A percentile compares a stretch with the other conserved stretches of the same genome.
phyloP scores from a whole-genome alignment of 2,329 filamentous ascomycete genomes.

The Paraphoma chrysanthemicola region DNA sequence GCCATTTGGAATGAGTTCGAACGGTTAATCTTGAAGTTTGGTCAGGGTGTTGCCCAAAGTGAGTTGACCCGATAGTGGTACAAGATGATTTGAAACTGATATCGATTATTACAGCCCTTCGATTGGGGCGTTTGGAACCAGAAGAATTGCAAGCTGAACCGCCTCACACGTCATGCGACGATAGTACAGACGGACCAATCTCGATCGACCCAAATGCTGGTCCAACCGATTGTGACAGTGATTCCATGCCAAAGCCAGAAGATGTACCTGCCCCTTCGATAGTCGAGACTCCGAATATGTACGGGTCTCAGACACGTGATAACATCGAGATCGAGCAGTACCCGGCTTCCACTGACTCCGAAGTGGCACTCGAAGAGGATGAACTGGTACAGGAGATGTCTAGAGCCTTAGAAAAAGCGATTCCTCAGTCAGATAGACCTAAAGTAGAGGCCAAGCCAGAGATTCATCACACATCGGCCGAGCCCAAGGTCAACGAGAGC shows the following conservation, averaged over 20 bases:
- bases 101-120: not conserved
- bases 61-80: not conserved
- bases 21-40: not conserved
- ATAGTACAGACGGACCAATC: too few species aligned
- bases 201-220: too few species aligned
- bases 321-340: not conserved
- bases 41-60: not conserved
- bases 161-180: too few species aligned
- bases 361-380: not conserved
- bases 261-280: too few species aligned
- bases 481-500: not conserved
- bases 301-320: not conserved
- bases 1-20: not conserved
- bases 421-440: not conserved
- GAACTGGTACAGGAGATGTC: not conserved
- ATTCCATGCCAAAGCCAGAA: too few species aligned
- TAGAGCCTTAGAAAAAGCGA: not conserved
- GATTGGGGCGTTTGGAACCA: not conserved
- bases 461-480: not conserved
- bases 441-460: not conserved
- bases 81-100: not conserved
- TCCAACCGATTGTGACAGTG: too few species aligned
- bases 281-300: not conserved
- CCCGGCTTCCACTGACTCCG: not conserved
- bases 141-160: not conserved